Percentiles rank a stretch among this genome's conserved stretches.
These are phyloP conservation scores for Ascochyta fabae DNA, from an alignment of 2,329 filamentous ascomycete genomes.

Conservation along the genomic window DNA sequence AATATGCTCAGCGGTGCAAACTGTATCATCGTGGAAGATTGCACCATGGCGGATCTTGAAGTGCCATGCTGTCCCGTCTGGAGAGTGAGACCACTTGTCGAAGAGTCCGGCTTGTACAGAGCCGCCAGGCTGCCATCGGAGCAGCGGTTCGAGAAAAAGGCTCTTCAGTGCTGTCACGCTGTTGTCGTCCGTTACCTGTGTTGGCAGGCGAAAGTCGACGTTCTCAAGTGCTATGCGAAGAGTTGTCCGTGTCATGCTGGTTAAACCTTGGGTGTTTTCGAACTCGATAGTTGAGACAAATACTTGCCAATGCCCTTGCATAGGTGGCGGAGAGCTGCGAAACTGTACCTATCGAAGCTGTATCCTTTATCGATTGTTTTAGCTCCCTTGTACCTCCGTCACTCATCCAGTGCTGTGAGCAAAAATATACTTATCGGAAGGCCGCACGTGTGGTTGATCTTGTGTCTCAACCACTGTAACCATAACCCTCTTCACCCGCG, in stretches of 20 bases:
- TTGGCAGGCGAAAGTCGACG: not conserved
- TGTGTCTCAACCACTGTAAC: too few species aligned
- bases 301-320: not conserved
- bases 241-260: not conserved
- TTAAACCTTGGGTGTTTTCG: not conserved
- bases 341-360: not conserved
- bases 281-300: not conserved
- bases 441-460: not conserved
- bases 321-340: not conserved
- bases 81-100: not conserved
- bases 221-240: not conserved
- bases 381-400: too few species aligned
- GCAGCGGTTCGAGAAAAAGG: not conserved
- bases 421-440: not conserved
- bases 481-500: too few species aligned
- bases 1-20: not conserved
- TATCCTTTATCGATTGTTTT: not conserved
- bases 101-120: not conserved
- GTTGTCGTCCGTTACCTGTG: not conserved
- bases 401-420: not conserved
- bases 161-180: constrained; percentile 1
- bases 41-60: not conserved
- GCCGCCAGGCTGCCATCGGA: not conserved
- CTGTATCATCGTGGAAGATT: not conserved
- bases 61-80: not conserved